Evolutionary conservation across 805 yeast species (phyloP).

Genomic region (Starmerella floricola): DNA sequence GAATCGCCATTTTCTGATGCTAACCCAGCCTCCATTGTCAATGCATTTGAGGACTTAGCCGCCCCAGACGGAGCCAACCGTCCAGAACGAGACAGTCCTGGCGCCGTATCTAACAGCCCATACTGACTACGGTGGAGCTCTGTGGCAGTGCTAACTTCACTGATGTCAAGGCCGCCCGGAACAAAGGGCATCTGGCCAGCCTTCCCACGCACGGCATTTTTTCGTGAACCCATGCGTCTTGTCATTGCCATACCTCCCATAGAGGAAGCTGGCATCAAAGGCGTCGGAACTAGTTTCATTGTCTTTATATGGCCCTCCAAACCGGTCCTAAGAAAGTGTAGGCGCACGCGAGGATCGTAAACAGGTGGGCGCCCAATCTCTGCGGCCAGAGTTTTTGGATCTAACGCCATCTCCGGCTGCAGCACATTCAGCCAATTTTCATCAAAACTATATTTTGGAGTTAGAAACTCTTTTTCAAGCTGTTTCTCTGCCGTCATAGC

Average conservation of each 20-base stretch:
- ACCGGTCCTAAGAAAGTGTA: slow-evolving; percentile 62
- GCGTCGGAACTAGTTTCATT: slow-evolving; percentile 48
- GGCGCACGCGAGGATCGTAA: slow-evolving; percentile 48
- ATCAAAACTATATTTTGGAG: slow-evolving; percentile 50
- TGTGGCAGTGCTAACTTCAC: slow-evolving; percentile 21
- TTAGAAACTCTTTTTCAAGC: slow-evolving; percentile 38
- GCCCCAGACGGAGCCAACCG: neutral
- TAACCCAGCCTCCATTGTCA: neutral
- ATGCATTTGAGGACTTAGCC: neutral
- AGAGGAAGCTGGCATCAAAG: slow-evolving; percentile 40
- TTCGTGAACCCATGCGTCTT: slow-evolving; percentile 51
- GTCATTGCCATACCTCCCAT: slow-evolving; percentile 61
- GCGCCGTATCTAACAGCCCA: slow-evolving; percentile 75
- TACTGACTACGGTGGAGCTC: slow-evolving; percentile 51
- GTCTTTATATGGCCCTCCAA: slow-evolving; percentile 55
- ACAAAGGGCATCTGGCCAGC: slow-evolving; percentile 73
- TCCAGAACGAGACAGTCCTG: slow-evolving; percentile 63
- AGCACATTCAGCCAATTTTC: slow-evolving; percentile 53
- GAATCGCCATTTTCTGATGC: slow-evolving; percentile 16
- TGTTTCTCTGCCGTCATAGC: slow-evolving; percentile 10
- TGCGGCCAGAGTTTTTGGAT: slow-evolving; percentile 32
- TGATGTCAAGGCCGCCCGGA: slow-evolving; percentile 68
- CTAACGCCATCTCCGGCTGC: slow-evolving; percentile 35
- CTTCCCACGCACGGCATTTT: slow-evolving; percentile 55
- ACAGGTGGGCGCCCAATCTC: slow-evolving; percentile 48